Base-by-base conservation (phyloP, 768 basidiomycete species). In the Boletus reticuloceps region DNA sequence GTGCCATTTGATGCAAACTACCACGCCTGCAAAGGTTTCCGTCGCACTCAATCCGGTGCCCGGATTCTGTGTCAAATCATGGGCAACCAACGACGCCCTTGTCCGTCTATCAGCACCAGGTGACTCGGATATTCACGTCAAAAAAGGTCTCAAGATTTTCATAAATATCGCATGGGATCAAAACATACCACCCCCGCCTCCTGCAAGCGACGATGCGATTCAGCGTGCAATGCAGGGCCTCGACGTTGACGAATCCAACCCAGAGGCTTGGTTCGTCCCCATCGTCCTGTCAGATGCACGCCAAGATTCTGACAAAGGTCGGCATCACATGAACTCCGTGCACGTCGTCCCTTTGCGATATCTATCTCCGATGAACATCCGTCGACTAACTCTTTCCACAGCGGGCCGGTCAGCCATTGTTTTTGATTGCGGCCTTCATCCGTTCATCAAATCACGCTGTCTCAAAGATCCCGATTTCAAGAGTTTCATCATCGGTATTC, bases 11-110 rank as follows among this genome's bases (percentile, higher is more conserved):
- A 64, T 64, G 62, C 57, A 62, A 47, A 59, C 63, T 47, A 50
- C 50, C 41, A 58, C 56, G 22, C 32, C 61, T 32, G 44, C 14
- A 40, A 60, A 56, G 52, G 50, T 61, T 36, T 43, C 62, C 50
- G 70, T 75, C 45, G 60, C 66, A 41, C 79, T 88, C 56, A 71
- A 78, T 19, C 89, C 89, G 31, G 71, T 74, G 25, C 74, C 89
- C 29, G 89, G 85, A 6, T 91, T 89, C 68, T 89, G 88, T 66
- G 64, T 89, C 51, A 91, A 90, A 69, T 79, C 86, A 1, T 63
- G 75, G 17, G 72, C 78, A 0, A 63, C 79, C 5, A 74, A 78
- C 42, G 68, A 78, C 6, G 75, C 74, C 1, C 55, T 75, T 4
- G 50, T 62, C 16, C 63, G 50, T n/a, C 37, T 53, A 20, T 56